These are phyloP conservation scores for Penicillium daleae DNA, from an alignment of 495 filamentous ascomycete genomes.

Conservation along the genomic window DNA sequence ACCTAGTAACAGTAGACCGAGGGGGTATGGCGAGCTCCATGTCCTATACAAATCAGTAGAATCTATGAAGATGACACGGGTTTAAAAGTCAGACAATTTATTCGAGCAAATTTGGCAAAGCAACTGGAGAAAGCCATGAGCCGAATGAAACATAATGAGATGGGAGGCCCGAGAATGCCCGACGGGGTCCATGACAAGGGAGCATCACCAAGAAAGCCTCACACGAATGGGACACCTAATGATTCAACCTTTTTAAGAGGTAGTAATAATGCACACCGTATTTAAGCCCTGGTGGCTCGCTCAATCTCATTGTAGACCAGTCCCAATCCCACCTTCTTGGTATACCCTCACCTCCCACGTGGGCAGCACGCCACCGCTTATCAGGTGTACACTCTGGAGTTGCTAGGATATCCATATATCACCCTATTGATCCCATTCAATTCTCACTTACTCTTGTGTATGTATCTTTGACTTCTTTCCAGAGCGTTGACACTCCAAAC, in stretches of 20 bases:
- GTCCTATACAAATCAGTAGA: not conserved
- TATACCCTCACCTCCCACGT: not conserved
- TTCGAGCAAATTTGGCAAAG: too few species aligned
- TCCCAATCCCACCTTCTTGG: not conserved
- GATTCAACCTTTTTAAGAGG: not conserved
- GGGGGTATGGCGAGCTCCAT: not conserved
- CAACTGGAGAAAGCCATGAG: not conserved
- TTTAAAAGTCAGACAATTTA: too few species aligned
- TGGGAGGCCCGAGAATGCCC: conserved; percentile 8
- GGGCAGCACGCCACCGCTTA: not conserved
- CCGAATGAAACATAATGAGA: not conserved
- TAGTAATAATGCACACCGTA: not conserved
- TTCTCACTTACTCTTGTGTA: not conserved
- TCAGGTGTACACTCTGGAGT: not conserved
- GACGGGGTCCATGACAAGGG: not conserved
- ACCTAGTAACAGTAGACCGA: not conserved
- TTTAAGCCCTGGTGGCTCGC: not conserved
- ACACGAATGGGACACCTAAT: not conserved
- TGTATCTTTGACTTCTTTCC: not conserved
- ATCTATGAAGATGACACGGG: not conserved
- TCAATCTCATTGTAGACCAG: not conserved
- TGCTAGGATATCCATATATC: not conserved
- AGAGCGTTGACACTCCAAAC: not conserved
- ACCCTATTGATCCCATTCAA: not conserved
- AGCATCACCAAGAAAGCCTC: not conserved